Conservation (phyloP, 73 alveolate genomes). For the Symbiodinium pilosum region DNA sequence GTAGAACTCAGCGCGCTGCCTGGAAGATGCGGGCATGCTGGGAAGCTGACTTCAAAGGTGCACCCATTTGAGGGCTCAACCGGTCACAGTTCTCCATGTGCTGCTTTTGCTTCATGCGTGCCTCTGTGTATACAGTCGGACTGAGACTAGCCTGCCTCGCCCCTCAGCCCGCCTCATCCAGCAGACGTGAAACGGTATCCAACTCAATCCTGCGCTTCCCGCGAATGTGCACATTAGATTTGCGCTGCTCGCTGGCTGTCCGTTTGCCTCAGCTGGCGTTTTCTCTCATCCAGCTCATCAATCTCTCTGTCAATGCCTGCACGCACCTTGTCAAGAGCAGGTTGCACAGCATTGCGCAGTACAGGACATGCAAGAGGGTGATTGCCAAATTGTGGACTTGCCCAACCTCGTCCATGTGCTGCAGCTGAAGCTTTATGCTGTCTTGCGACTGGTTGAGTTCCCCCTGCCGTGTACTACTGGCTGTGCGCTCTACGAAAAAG, state of each 20-base stretch:
- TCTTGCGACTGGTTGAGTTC: conserved; percentile 87
- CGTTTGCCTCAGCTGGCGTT: conserved; percentile 84
- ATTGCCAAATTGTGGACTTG: neutral
- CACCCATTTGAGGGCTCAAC: neutral
- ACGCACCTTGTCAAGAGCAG: neutral
- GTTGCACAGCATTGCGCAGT: too few species aligned
- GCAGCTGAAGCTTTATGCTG: conserved; percentile 39
- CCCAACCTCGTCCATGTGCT: conserved; percentile 81
- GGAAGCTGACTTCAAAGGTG: neutral
- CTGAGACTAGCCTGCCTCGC: neutral
- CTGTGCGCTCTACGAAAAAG: neutral
- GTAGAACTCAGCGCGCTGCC: conserved; percentile 88
- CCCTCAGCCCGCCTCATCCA: conserved; percentile 47
- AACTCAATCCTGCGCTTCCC: conserved; percentile 77
- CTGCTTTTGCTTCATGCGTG: conserved; percentile 71
- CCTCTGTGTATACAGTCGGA: too few species aligned
- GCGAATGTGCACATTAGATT: too few species aligned
- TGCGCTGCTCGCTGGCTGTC: neutral
- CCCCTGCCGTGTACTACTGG: conserved; percentile 3
- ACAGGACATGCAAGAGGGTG: neutral
- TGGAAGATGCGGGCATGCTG: neutral
- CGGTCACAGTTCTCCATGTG: conserved; percentile 78
- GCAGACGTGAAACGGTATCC: conserved; percentile 60
- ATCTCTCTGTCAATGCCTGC: conserved; percentile 68
- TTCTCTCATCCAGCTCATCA: conserved; percentile 69